phyloP scores from a whole-genome alignment of 2,329 filamentous ascomycete genomes.

The Colletotrichum gigasporum region DNA sequence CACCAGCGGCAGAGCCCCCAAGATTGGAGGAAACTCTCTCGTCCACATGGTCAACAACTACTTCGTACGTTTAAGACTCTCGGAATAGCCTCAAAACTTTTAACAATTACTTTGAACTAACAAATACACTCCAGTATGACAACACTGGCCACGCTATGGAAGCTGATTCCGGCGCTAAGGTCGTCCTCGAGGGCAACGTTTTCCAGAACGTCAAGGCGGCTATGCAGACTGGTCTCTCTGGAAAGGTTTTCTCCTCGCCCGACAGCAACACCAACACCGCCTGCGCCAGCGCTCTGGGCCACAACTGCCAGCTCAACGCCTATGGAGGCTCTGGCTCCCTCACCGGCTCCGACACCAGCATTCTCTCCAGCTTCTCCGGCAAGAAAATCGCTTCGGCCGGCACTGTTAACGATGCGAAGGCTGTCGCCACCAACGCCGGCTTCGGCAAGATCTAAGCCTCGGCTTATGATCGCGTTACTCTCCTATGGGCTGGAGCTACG shows the following conservation, averaged over 20 bases:
- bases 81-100: too few species aligned
- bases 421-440: constrained; percentile 52
- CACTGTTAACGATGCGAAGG: constrained; percentile 45
- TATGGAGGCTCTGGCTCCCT: constrained; percentile 52
- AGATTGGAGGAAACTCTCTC: constrained; percentile 64
- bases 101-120: not conserved
- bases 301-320: constrained; percentile 59
- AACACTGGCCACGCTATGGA: constrained; percentile 68
- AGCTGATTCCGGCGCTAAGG: constrained; percentile 50
- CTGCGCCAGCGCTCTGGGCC: constrained; percentile 58
- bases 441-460: constrained; percentile 52
- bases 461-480: not conserved
- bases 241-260: constrained; percentile 45
- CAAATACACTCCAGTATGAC: constrained; percentile 47
- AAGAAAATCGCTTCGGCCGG: constrained; percentile 52
- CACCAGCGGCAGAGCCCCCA: constrained; percentile 65
- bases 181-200: constrained; percentile 64
- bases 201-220: constrained; percentile 62
- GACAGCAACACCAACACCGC: constrained; percentile 44
- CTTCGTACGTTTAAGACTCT: constrained; percentile 50
- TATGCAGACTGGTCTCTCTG: constrained; percentile 45
- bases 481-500: not conserved
- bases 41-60: constrained; percentile 72
- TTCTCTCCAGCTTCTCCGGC: constrained; percentile 53
- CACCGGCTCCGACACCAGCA: constrained; percentile 51